phyloP scores from a whole-genome alignment of 345 rosid genomes.

The Eucalyptus victrix region DNA sequence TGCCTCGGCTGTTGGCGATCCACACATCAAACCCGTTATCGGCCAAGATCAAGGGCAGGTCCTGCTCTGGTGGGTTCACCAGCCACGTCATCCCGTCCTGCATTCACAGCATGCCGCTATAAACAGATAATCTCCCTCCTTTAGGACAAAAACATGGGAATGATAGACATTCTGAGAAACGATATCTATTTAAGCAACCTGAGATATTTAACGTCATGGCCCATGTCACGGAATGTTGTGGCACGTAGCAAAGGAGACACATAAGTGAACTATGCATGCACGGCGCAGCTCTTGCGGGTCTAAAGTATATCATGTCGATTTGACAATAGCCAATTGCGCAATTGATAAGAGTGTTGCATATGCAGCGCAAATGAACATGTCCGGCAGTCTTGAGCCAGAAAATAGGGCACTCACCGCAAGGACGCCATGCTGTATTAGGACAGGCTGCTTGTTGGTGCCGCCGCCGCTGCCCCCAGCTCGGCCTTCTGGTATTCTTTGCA shows the following conservation, averaged over 20 bases:
- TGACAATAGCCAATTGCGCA: neutral
- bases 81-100: constrained; percentile 98
- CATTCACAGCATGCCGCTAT: neutral
- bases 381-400: neutral
- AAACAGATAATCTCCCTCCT: neutral
- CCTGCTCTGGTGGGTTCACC: constrained; percentile 68
- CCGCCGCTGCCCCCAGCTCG: neutral
- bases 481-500: constrained; percentile 80
- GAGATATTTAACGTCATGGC: neutral
- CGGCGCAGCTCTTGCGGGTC: neutral
- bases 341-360: neutral
- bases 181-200: neutral
- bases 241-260: neutral
- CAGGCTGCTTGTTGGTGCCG: constrained; percentile 34
- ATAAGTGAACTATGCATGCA: neutral
- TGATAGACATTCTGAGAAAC: neutral
- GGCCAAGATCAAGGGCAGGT: constrained; percentile 72
- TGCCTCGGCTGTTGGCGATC: constrained; percentile 82
- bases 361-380: neutral
- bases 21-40: constrained; percentile 95
- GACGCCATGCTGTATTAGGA: constrained; percentile 78
- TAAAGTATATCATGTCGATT: neutral
- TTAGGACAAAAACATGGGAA: neutral
- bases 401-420: constrained; percentile 46
- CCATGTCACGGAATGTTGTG: neutral